Conservation (phyloP, 192 early-diverging fungal species). For the Phycomyces blakesleeanus region DNA sequence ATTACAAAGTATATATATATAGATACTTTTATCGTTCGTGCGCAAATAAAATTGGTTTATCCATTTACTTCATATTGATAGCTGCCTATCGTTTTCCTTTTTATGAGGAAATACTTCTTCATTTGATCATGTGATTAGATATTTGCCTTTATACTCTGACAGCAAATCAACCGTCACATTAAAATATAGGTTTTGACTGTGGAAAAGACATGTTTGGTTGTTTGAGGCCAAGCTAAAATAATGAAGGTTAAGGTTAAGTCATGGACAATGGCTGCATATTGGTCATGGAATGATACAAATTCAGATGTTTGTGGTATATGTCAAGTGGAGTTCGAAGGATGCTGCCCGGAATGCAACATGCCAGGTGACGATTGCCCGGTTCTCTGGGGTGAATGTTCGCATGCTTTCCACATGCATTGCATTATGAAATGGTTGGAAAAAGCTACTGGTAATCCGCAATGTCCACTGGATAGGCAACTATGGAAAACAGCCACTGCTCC, state of each 20-base stretch:
- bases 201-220: too few relatives aligned
- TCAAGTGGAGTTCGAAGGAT: constrained; percentile 77
- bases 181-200: too few relatives aligned
- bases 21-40: too few relatives aligned
- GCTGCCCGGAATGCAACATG: constrained; percentile 79
- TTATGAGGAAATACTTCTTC: too few relatives aligned
- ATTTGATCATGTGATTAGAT: too few relatives aligned
- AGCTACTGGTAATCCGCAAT: constrained; percentile 67
- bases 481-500: constrained; percentile 45
- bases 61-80: too few relatives aligned
- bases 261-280: constrained; percentile 83
- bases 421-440: constrained; percentile 75
- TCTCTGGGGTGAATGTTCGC: constrained; percentile 87
- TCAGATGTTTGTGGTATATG: constrained; percentile 93
- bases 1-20: too few relatives aligned
- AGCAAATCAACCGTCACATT: too few relatives aligned
- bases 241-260: constrained; percentile 33
- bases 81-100: too few relatives aligned
- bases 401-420: constrained; percentile 95
- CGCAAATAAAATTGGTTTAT: too few relatives aligned
- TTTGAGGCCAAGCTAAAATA: too few relatives aligned
- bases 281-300: constrained; percentile 80
- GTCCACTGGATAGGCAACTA: constrained; percentile 85
- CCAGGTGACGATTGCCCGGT: constrained; percentile 86
- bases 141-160: too few relatives aligned